Evolutionary conservation across 305 asterid genomes (phyloP).

Genomic region (Caryopteris hybrid): DNA sequence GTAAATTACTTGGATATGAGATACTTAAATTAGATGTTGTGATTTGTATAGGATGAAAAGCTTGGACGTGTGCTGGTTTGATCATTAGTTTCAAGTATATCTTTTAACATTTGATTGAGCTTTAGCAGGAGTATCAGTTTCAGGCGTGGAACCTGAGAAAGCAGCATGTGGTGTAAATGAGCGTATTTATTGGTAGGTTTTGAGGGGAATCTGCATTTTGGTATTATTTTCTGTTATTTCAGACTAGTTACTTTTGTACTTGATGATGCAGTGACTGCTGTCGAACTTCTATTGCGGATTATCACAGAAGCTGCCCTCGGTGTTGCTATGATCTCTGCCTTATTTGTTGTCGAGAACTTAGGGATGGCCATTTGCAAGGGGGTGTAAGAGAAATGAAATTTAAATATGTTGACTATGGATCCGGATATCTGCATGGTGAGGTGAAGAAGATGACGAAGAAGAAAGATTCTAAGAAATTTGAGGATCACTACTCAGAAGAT

Average conservation of each 20-base stretch:
- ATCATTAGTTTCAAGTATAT: neutral
- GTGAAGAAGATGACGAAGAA: neutral
- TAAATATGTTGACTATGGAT: constrained; percentile 34
- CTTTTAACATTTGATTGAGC: neutral
- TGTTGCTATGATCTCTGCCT: constrained; percentile 73
- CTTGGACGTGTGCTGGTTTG: neutral
- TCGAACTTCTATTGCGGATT: constrained; percentile 58
- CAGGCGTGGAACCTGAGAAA: constrained; percentile 27
- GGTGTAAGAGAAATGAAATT: constrained; percentile 29
- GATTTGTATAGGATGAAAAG: neutral
- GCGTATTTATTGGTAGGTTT: constrained; percentile 57
- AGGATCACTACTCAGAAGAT: constrained; percentile 3
- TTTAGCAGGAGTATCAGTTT: constrained; percentile 36
- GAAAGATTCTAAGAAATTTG: too few relatives aligned
- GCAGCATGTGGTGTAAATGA: constrained; percentile 27
- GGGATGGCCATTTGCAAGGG: constrained; percentile 46
- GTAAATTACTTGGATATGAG: neutral
- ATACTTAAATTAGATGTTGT: neutral
- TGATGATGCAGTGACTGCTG: constrained; percentile 55
- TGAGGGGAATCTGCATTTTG: neutral
- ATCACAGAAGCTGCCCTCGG: constrained; percentile 54
- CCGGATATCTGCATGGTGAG: constrained; percentile 43
- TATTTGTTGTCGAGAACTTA: constrained; percentile 57
- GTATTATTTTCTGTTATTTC: neutral
- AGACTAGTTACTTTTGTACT: neutral